phyloP scores from a whole-genome alignment of 345 rosid genomes.

The Ceriops decandra region DNA sequence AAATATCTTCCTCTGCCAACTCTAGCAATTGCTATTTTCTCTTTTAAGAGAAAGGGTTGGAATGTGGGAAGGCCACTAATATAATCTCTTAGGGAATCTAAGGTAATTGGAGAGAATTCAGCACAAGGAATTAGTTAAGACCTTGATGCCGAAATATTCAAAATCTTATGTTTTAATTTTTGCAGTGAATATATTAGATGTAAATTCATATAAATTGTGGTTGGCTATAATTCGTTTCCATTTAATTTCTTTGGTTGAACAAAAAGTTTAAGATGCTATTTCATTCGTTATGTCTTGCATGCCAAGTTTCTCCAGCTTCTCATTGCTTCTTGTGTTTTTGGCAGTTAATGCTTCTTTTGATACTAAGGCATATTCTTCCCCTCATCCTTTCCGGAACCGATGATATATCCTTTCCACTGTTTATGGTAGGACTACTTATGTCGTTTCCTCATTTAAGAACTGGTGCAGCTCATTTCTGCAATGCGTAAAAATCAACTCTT shows the following conservation, averaged over 20 bases:
- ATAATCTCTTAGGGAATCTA: too few relatives aligned
- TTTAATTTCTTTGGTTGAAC: too few relatives aligned
- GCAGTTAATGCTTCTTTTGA: constrained; percentile 83
- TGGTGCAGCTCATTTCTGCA: neutral
- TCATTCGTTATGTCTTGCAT: neutral
- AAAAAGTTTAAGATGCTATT: neutral
- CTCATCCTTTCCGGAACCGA: constrained; percentile 39
- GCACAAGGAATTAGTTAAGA: too few relatives aligned
- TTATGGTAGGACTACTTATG: constrained; percentile 37
- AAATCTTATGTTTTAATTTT: too few relatives aligned
- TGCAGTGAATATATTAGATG: too few relatives aligned
- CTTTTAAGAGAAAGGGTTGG: too few relatives aligned
- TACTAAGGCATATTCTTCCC: constrained; percentile 73
- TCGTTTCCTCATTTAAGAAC: neutral
- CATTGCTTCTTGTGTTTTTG: constrained; percentile 19
- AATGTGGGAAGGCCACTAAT: too few relatives aligned
- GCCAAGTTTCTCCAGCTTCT: constrained; percentile 3
- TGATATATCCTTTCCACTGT: constrained; percentile 49
- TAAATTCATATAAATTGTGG: too few relatives aligned
- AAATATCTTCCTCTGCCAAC: constrained; percentile 11
- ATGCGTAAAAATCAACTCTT: neutral
- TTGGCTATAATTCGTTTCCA: too few relatives aligned
- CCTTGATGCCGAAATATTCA: too few relatives aligned
- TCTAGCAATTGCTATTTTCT: neutral
- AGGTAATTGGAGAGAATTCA: too few relatives aligned